These are phyloP conservation scores for Sporothrix protearum DNA, from an alignment of 2,329 filamentous ascomycete genomes.

Conservation along the genomic window DNA sequence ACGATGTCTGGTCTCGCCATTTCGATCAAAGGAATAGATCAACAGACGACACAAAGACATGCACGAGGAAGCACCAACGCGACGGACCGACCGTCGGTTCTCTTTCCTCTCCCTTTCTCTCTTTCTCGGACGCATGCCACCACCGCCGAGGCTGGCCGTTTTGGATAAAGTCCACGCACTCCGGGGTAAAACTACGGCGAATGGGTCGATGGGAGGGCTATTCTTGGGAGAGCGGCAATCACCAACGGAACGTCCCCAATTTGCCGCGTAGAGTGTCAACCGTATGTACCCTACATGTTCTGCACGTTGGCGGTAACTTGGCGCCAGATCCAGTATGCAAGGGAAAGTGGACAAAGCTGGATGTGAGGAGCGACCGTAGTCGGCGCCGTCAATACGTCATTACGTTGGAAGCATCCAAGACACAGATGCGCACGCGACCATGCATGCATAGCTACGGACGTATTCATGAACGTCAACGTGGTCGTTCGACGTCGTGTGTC, in stretches of 20 bases:
- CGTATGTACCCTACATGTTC: background rate
- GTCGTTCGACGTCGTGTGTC: background rate
- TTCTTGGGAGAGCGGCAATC: too few relatives aligned
- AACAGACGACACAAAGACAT: background rate
- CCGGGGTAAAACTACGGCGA: background rate
- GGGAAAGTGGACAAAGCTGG: background rate
- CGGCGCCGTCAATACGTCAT: background rate
- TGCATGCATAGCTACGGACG: background rate
- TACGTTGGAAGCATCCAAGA: background rate
- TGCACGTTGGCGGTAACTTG: background rate
- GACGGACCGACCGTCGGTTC: background rate
- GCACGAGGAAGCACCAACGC: background rate
- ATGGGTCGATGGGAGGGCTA: too few relatives aligned
- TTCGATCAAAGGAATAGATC: background rate
- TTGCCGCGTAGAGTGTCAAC: background rate
- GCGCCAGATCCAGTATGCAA: background rate
- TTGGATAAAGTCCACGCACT: background rate
- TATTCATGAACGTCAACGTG: background rate
- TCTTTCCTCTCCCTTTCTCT: too few relatives aligned
- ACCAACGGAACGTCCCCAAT: background rate
- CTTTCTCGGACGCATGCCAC: background rate
- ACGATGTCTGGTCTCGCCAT: background rate
- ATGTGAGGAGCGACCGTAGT: background rate
- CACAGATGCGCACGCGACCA: background rate
- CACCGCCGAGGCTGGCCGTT: background rate